phyloP scores from a whole-genome alignment of 2,329 filamentous ascomycete species.

The Fusarium mundagurra region DNA sequence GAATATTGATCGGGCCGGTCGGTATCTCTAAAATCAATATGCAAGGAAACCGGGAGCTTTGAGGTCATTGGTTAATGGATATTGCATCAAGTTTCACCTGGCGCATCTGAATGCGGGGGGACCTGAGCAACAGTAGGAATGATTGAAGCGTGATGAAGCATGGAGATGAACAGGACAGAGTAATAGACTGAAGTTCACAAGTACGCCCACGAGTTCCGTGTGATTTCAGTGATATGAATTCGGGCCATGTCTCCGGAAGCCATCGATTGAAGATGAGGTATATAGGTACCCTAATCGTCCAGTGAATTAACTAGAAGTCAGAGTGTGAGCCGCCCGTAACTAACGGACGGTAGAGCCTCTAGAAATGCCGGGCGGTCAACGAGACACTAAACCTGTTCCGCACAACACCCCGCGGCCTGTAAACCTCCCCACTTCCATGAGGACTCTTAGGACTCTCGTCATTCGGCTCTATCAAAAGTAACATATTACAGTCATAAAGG shows the following conservation, averaged over 20 bases:
- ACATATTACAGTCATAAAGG: conserved; percentile 3
- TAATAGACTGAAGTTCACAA: not conserved
- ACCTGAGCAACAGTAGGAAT: not conserved
- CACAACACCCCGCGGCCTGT: conserved; percentile 43
- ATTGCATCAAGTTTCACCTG: conserved; percentile 10
- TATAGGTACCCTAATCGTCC: not conserved
- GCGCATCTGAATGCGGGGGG: not conserved
- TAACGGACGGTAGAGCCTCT: not conserved
- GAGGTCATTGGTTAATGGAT: conserved; percentile 5
- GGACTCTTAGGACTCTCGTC: conserved; percentile 32
- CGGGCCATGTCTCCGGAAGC: not conserved
- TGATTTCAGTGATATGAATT: not conserved
- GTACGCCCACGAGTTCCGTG: not conserved
- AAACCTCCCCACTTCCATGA: conserved; percentile 40
- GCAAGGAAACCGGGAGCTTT: not conserved
- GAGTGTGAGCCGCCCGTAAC: not conserved
- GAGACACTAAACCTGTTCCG: conserved; percentile 34
- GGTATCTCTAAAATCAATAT: not conserved
- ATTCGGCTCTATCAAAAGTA: conserved; percentile 20
- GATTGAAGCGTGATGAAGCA: not conserved
- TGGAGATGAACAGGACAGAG: not conserved
- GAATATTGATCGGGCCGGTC: conserved; percentile 7
- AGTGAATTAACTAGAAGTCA: not conserved
- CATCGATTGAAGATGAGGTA: not conserved
- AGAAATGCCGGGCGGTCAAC: conserved; percentile 51